Base-by-base conservation (phyloP, 805 yeast genomes). In the Metschnikowia gruessii region DNA sequence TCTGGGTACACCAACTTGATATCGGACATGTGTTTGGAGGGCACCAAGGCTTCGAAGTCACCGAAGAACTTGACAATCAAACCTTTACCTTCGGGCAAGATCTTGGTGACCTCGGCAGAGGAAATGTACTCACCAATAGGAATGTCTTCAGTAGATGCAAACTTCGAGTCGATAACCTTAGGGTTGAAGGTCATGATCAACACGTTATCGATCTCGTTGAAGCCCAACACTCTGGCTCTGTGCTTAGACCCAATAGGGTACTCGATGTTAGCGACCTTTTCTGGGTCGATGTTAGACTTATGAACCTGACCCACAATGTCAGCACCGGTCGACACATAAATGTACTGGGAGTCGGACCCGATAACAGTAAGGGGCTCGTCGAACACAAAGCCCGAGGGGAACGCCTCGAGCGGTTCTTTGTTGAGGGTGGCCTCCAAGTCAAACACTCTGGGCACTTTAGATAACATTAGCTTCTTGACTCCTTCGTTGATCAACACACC, bases 1-100 rank as follows among this genome's bases (percentile, higher is more conserved):
- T 94, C 98, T 5, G 99, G 99, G 60, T 92, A 85, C 2, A 81
- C 80, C 52, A 92, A 73, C 61, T 82, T 84, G 48, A 86, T 76
- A 64, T 94, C 99, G 55, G 95, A 83, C 65, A 94, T 79, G 58
- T 92, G 96, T 21, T 70, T 60, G 22, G 81, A 72, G 12, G 87
- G 84, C 24, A 88, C 98, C 52, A 77, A 69, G 4, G 89, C 99
- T 36, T 77, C 82, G 54, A 85, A 87, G 40, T 78, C 76, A 43
- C 80, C 82, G 49, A 83, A 81, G 10, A 89, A 59, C 56, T 79
- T 81, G 26, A 94, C 74, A 28, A 79, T 63, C 26, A 94, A 74
- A 18, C 97, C 97, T 42, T 74, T 73, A 31, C 62, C 57, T 33
- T 79, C 81, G 2, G 84, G 75, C 30, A 81, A 62, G 18, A 84